Evolutionary conservation across 2,329 filamentous ascomycete genomes (phyloP).

Genomic region (Microsporum audouinii): DNA sequence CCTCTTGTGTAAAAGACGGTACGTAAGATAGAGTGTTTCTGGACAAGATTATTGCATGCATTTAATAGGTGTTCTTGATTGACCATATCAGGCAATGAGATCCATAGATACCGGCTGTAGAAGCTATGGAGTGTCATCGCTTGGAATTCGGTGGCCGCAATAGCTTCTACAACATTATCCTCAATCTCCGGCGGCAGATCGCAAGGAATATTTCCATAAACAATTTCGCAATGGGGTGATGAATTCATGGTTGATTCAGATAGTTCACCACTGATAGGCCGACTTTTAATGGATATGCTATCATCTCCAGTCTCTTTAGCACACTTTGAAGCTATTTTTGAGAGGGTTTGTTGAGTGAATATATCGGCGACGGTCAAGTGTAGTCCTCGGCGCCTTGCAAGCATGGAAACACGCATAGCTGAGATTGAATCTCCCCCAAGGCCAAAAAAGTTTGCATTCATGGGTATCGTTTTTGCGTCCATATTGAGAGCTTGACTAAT

Average conservation of each 20-base stretch:
- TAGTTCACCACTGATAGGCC: too few relatives aligned
- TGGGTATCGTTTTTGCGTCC: neutral
- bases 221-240: too few relatives aligned
- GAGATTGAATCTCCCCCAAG: constrained; percentile 31
- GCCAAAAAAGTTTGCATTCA: constrained; percentile 6
- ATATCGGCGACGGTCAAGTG: constrained; percentile 6
- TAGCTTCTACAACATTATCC: neutral
- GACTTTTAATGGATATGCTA: too few relatives aligned
- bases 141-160: neutral
- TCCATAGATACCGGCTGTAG: neutral
- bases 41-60: neutral
- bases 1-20: neutral
- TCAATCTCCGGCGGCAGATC: neutral
- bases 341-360: neutral
- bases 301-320: too few relatives aligned
- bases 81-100: neutral
- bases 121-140: neutral
- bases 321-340: neutral
- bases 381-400: neutral
- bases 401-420: constrained; percentile 20
- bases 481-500: neutral
- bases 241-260: too few relatives aligned
- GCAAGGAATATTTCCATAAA: too few relatives aligned
- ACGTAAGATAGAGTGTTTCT: neutral
- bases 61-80: neutral